These are phyloP conservation scores for Colletotrichum godetiae DNA, from an alignment of 2,329 filamentous ascomycete species.

Conservation along the genomic window DNA sequence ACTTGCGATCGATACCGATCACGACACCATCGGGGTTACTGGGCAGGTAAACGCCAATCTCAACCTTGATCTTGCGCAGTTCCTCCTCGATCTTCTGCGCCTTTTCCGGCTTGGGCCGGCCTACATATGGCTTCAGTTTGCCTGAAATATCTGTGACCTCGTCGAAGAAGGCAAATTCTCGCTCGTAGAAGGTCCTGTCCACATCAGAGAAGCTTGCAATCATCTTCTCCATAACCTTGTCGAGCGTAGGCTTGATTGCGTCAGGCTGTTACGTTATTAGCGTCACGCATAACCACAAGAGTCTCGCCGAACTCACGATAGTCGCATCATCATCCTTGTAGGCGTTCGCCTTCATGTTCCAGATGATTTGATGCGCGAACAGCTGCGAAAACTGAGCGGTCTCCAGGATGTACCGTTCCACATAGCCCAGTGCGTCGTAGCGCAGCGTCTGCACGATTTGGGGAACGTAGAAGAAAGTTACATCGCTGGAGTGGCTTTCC, in stretches of 20 bases:
- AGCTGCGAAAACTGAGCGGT: slow-evolving; percentile 98
- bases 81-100: slow-evolving; percentile 99
- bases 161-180: slow-evolving; percentile 97
- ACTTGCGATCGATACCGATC: slow-evolving; percentile 97
- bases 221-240: slow-evolving; percentile 88
- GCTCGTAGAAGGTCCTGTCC: slow-evolving; percentile 89
- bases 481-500: slow-evolving; percentile 93
- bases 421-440: slow-evolving; percentile 93
- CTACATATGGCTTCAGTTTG: slow-evolving; percentile 93
- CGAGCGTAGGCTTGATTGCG: slow-evolving; percentile 90
- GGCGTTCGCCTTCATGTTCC: slow-evolving; percentile 99
- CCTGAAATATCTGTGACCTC: slow-evolving; percentile 96
- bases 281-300: slow-evolving; percentile 26
- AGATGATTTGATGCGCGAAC: slow-evolving; percentile 99
- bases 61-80: slow-evolving; percentile 94
- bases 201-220: slow-evolving; percentile 82
- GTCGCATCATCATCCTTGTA: slow-evolving; percentile 96
- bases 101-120: slow-evolving; percentile 93
- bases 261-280: slow-evolving; percentile 71
- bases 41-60: slow-evolving; percentile 96
- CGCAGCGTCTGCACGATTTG: slow-evolving; percentile 96
- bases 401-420: slow-evolving; percentile 95
- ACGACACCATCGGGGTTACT: slow-evolving; percentile 98
- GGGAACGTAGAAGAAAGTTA: slow-evolving; percentile 98
- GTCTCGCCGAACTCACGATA: slow-evolving; percentile 67